Percentiles rank a stretch among this genome's conserved stretches.
Evolutionary conservation across 1,139 yeast species (phyloP).

Genomic region (Suhomyces guaymorum): DNA sequence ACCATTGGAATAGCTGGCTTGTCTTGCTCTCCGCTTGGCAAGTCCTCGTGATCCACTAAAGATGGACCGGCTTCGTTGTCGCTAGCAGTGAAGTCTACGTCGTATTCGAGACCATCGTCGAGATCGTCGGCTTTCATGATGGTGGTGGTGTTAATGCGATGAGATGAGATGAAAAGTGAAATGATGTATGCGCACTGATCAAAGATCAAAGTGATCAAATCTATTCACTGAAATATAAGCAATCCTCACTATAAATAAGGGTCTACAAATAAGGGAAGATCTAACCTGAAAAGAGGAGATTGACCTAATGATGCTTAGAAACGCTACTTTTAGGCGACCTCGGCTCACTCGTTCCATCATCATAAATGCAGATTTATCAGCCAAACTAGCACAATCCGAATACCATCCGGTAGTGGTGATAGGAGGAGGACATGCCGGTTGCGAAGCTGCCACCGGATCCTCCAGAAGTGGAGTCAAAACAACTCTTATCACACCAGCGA

Average conservation of each 20-base stretch:
- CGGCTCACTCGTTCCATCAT: slow-evolving; percentile 11
- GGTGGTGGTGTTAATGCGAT: no score
- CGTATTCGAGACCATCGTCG: slow-evolving; percentile 67
- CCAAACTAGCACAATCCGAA: slow-evolving; percentile 12
- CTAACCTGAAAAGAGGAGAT: no score
- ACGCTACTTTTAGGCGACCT: background rate
- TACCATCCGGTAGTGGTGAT: slow-evolving; percentile 72
- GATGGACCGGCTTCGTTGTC: slow-evolving; percentile 7
- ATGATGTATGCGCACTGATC: background rate
- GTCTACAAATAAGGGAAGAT: background rate
- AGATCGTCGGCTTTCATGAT: slow-evolving; percentile 49
- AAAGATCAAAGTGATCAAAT: no score
- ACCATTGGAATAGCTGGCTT: slow-evolving; percentile 3
- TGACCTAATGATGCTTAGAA: background rate
- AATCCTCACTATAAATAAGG: background rate
- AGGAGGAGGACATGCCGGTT: slow-evolving; percentile 99
- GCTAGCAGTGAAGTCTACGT: slow-evolving; percentile 34
- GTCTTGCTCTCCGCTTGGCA: background rate
- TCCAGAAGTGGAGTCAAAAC: slow-evolving; percentile 82
- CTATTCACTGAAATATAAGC: no score
- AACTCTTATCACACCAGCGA: slow-evolving; percentile 72
- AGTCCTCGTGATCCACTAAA: slow-evolving; percentile 7
- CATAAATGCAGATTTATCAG: slow-evolving; percentile 13
- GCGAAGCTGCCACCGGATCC: slow-evolving; percentile 94
- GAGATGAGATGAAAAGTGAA: slow-evolving; percentile 11